Base-by-base conservation (phyloP, 2,329 filamentous ascomycete species). In the Lachnellula occidentalis region DNA sequence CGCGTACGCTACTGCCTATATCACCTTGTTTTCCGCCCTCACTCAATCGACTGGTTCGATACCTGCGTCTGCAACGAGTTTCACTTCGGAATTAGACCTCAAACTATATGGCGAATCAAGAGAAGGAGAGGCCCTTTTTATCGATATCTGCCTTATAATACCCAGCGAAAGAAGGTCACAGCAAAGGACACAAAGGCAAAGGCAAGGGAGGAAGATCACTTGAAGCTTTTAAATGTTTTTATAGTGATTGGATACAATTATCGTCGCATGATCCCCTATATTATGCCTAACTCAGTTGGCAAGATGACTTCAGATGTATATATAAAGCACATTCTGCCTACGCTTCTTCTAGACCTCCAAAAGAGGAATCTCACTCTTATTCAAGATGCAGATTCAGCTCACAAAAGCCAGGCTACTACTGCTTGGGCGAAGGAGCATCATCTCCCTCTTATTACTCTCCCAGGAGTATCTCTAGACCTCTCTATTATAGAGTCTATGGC, bases 181-280 rank as follows among this genome's bases (percentile, higher is more conserved):
- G 2, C 37, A n/a, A 54, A 54, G 27, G 51, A 54, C 15, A 45
- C 17, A 14, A 54, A 49, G 19, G 51, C 22, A 12, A 54, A 54
- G 14, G 45, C 46, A 24, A 41, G 51, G 45, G 51, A 54, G 27
- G 19, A 54, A 1, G 12, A 54, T 6, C 46, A 43, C 9, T 37
- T 54, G 5, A 36, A 43, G 27, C 45, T 54, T 22, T 5, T 54
- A 15, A 50, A 42, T 15, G n/a, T 50, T 14, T 39, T 39, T 15
- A 17, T 50, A 4, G 36, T 41, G 3, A 24, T 50, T 6, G 34
- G 34, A 14, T 50, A 22, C 15, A 50, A 50, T 15, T 50, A 24
- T 12, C 1, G 17, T 11, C 22, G 9, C 2, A n/a, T 50, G 1
- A 24, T 50, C 4, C 1, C 34, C 1, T 50, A 50, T 27, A 41